Percentiles rank a stretch among this genome's conserved stretches.
These are phyloP conservation scores for Paramecium caudatum DNA, from an alignment of 73 alveolate species.

Conservation along the genomic window DNA sequence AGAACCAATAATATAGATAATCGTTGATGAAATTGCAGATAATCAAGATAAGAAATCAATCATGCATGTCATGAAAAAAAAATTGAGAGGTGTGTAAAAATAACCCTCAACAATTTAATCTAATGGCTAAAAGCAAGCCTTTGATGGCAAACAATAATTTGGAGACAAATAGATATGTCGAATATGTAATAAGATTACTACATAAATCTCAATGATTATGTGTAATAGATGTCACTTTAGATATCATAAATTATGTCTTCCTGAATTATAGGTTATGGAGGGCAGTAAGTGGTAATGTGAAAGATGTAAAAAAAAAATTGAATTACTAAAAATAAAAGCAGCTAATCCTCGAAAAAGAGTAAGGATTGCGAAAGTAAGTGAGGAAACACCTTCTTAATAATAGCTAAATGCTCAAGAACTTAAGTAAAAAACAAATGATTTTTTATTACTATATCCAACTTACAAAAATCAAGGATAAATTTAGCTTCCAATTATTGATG, in stretches of 20 bases:
- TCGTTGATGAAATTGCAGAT: too few species aligned
- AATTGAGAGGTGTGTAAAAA: too few species aligned
- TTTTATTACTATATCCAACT: conserved; percentile 4
- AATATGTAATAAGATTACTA: conserved; percentile 34
- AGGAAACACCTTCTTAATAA: too few species aligned
- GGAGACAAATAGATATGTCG: conserved; percentile 63
- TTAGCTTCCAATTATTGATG: conserved; percentile 37
- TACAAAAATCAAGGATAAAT: conserved; percentile 30
- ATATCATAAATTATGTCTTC: neutral
- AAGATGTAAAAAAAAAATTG: conserved; percentile 1
- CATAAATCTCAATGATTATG: neutral
- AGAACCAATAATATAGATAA: too few species aligned
- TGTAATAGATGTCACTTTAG: conserved; percentile 57
- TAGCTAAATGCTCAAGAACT: too few species aligned
- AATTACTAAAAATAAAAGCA: neutral
- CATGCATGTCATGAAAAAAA: too few species aligned
- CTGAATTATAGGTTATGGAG: neutral
- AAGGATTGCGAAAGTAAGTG: conserved; percentile 12
- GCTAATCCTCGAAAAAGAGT: neutral
- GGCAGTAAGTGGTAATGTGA: conserved; percentile 11
- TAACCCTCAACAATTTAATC: too few species aligned
- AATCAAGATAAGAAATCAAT: too few species aligned
- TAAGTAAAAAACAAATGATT: too few species aligned
- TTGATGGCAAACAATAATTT: conserved; percentile 59
- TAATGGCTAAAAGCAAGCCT: too few species aligned